A percentile compares a stretch with the other conserved stretches of the same genome.
phyloP scores from a whole-genome alignment of 306 rosid species.

The Adenanthera pavonina region DNA sequence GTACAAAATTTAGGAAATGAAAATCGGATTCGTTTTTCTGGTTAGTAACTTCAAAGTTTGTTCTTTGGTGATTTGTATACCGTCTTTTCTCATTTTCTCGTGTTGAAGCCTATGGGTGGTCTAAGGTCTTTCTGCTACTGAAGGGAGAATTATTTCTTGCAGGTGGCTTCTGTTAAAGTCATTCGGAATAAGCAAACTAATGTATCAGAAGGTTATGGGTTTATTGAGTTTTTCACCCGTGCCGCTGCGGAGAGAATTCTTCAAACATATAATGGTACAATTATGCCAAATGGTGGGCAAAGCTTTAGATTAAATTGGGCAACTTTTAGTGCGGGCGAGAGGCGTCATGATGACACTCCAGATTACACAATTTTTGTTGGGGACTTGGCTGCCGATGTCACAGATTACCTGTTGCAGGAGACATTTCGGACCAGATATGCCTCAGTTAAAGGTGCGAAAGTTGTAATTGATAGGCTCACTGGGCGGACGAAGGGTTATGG shows the following conservation, averaged over 20 bases:
- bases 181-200: conserved; percentile 84
- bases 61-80: not conserved
- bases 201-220: conserved; percentile 91
- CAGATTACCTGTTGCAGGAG: conserved; percentile 75
- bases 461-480: conserved; percentile 93
- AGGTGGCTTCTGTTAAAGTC: conserved; percentile 76
- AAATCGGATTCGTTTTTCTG: not conserved
- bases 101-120: not conserved
- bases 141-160: conserved; percentile 28
- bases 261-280: conserved; percentile 72
- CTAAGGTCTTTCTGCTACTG: not conserved
- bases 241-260: conserved; percentile 84
- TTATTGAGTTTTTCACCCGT: conserved; percentile 75
- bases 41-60: not conserved
- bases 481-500: conserved; percentile 96
- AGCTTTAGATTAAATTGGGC: conserved; percentile 97
- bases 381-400: conserved; percentile 90
- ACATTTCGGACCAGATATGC: conserved; percentile 63
- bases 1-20: not conserved
- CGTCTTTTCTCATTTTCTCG: not conserved
- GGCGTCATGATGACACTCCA: conserved; percentile 82
- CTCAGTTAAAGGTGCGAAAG: conserved; percentile 87
- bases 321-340: conserved; percentile 78
- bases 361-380: conserved; percentile 93
- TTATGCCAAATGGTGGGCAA: conserved; percentile 91